Conservation (phyloP, 2,329 filamentous ascomycete genomes). For the Talaromyces sp. region DNA sequence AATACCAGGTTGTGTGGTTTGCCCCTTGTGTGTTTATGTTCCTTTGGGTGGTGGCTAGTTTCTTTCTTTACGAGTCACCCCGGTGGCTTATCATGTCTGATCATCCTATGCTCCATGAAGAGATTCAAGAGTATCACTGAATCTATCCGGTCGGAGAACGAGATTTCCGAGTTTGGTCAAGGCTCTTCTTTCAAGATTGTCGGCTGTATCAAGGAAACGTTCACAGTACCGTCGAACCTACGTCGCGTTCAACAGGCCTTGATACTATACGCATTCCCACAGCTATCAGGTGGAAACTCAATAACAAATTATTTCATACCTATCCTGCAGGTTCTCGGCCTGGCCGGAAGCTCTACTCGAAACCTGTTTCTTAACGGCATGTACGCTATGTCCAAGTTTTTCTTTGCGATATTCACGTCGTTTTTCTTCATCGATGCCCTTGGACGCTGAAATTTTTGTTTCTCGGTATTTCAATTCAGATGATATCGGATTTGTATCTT, state of each 20-base stretch:
- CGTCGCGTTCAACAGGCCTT: slow-evolving; percentile 37
- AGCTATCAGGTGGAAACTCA: slow-evolving; percentile 43
- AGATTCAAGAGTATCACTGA: too few species aligned
- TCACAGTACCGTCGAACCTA: slow-evolving; percentile 35
- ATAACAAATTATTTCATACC: slow-evolving; percentile 44
- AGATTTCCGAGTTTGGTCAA: slow-evolving; percentile 22
- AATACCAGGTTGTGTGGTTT: too few species aligned
- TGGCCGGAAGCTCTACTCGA: slow-evolving; percentile 22
- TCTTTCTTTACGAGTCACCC: too few species aligned
- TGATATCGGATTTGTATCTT: slow-evolving; percentile 40
- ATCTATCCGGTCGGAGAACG: too few species aligned
- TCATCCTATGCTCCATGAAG: too few species aligned
- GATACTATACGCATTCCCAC: slow-evolving; percentile 36
- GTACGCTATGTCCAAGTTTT: slow-evolving; percentile 43
- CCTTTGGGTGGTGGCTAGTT: too few species aligned
- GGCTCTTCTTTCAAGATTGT: slow-evolving; percentile 2
- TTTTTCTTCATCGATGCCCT: slow-evolving; percentile 45
- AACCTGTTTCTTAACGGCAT: slow-evolving; percentile 39
- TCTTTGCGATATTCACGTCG: slow-evolving; percentile 36
- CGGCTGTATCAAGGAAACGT: slow-evolving; percentile 30
- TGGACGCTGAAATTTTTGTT: slow-evolving; percentile 38
- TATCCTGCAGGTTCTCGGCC: slow-evolving; percentile 25
- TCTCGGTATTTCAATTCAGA: slow-evolving; percentile 32
- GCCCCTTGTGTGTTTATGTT: too few species aligned
- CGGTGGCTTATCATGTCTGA: too few species aligned